Evolutionary conservation across 2,329 filamentous ascomycete genomes (phyloP).

Genomic region (Nothophoma quercina): DNA sequence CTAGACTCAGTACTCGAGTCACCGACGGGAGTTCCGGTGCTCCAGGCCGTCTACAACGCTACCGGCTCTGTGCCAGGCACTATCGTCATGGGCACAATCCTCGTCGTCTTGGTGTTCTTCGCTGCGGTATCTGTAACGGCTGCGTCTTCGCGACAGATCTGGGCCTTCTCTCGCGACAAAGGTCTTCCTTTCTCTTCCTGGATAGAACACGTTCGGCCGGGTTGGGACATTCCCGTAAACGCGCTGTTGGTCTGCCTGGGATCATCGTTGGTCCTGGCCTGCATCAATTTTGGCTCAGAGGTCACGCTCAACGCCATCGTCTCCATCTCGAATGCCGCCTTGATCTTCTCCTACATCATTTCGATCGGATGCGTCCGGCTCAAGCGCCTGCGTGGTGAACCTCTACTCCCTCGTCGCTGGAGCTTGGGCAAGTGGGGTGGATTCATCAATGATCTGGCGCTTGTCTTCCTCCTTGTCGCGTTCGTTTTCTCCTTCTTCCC

Average conservation of each 20-base stretch:
- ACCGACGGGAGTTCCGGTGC: constrained; percentile 26
- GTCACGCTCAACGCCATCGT: constrained; percentile 52
- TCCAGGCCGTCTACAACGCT: constrained; percentile 37
- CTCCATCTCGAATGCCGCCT: constrained; percentile 40
- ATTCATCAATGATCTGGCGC: constrained; percentile 45
- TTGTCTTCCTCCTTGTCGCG: constrained; percentile 45
- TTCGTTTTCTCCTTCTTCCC: constrained; percentile 56
- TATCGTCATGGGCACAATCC: constrained; percentile 33
- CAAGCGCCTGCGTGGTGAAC: constrained; percentile 33
- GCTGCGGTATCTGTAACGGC: constrained; percentile 46
- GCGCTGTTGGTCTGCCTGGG: constrained; percentile 46
- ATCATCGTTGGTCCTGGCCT: constrained; percentile 45
- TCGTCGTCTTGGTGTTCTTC: constrained; percentile 34
- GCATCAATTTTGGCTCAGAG: constrained; percentile 55
- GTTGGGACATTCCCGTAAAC: constrained; percentile 43
- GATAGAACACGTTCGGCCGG: constrained; percentile 30
- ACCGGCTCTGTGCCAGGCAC: constrained; percentile 33
- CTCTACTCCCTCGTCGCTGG: constrained; percentile 43
- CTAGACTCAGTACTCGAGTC: constrained; percentile 23
- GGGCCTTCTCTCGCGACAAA: constrained; percentile 31
- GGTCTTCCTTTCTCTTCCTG: constrained; percentile 34
- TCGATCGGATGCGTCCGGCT: constrained; percentile 41
- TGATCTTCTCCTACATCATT: constrained; percentile 44
- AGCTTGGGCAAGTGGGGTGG: constrained; percentile 49
- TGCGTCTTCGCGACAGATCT: constrained; percentile 37